These are phyloP conservation scores for Skeletonema tropicum DNA, from an alignment of 108 stramenopile genomes.

Conservation along the genomic window DNA sequence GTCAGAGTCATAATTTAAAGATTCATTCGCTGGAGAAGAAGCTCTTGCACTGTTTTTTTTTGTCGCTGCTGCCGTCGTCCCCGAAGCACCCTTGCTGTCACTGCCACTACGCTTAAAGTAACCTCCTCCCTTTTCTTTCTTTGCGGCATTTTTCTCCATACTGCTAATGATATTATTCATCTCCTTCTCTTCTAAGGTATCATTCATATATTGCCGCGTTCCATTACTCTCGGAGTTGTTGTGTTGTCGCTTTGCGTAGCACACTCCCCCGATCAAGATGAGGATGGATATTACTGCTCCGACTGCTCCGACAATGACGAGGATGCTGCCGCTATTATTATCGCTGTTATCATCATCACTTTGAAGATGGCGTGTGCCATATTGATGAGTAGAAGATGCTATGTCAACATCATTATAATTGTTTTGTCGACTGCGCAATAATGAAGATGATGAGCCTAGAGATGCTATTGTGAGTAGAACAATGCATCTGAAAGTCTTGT, in stretches of 20 bases:
- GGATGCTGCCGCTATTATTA: conserved; percentile 11
- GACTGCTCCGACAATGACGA: conserved; percentile 30
- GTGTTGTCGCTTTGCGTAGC: conserved; percentile 29
- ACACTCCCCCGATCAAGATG: conserved; percentile 27
- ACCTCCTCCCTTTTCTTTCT: neutral
- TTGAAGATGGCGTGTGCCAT: neutral
- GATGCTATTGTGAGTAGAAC: neutral
- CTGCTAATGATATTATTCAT: neutral
- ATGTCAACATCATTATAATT: neutral
- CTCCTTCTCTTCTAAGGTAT: neutral
- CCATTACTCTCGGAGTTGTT: neutral
- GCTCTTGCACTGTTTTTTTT: neutral
- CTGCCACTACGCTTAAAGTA: neutral
- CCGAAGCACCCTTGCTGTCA: neutral
- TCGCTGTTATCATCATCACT: neutral
- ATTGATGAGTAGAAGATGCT: neutral
- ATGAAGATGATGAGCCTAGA: neutral
- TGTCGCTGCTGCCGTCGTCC: neutral
- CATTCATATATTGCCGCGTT: neutral
- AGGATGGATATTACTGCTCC: conserved; percentile 31
- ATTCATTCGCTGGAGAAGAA: neutral
- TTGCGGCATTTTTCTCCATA: conserved; percentile 5
- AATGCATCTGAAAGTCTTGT: neutral
- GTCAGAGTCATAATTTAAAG: neutral
- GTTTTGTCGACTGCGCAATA: neutral